A percentile compares a stretch with the other conserved stretches of the same genome.
phyloP scores from a whole-genome alignment of 441 rosid species.

The Omphalea diandra region DNA sequence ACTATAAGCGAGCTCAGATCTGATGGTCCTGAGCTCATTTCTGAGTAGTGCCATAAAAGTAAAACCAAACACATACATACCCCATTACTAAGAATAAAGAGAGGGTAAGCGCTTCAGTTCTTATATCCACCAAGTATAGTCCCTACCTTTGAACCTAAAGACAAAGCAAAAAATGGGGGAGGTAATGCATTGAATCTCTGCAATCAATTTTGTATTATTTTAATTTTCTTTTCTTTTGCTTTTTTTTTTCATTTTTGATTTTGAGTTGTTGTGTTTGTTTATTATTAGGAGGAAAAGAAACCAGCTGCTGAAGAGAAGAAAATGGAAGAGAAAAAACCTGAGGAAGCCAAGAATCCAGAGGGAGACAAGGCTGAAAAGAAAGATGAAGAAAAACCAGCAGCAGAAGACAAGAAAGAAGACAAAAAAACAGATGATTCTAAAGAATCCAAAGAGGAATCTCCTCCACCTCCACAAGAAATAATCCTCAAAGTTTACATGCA shows the following conservation, averaged over 20 bases:
- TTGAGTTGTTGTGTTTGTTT: neutral
- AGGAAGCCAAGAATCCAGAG: too few species aligned
- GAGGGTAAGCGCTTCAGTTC: conserved; percentile 9
- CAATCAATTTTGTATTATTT: neutral
- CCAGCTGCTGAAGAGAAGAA: too few species aligned
- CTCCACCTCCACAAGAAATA: conserved; percentile 52
- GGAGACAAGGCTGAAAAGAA: too few species aligned
- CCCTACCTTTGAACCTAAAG: conserved; percentile 11
- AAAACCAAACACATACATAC: neutral
- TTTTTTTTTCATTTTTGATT: too few species aligned
- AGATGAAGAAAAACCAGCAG: too few species aligned
- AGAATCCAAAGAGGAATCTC: conserved; percentile 37
- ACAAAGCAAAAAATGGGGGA: conserved; percentile 55
- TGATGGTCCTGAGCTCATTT: conserved; percentile 18
- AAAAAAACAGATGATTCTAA: conserved; percentile 35
- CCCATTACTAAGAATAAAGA: conserved; percentile 22
- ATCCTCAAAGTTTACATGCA: conserved; percentile 76
- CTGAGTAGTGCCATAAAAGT: neutral
- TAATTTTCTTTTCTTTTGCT: neutral
- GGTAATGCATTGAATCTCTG: conserved; percentile 30
- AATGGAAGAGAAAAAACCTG: too few species aligned
- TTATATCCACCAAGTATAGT: conserved; percentile 29
- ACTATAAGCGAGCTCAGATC: conserved; percentile 25
- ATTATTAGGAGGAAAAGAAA: too few species aligned
- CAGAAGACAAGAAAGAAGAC: conserved; percentile 28